Conservation (phyloP, 1,284 basidiomycete species). For the Boletus sp. region DNA sequence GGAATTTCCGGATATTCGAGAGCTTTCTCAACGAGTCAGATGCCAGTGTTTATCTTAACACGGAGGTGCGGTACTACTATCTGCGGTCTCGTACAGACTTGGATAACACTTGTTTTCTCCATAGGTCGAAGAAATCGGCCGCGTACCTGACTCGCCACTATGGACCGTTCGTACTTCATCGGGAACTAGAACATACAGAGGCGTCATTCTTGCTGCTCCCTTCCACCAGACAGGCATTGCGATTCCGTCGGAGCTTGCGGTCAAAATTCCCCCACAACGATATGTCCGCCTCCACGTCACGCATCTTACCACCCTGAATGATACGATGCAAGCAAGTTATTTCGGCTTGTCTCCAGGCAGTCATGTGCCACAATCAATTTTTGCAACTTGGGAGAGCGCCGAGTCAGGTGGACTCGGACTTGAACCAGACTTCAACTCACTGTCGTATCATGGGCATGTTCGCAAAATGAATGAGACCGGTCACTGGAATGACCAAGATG, state of each 20-base stretch:
- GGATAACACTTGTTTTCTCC: neutral
- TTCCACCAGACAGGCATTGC: slow-evolving; percentile 65
- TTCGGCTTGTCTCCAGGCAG: slow-evolving; percentile 60
- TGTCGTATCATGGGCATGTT: slow-evolving; percentile 81
- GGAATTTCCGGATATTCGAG: slow-evolving; percentile 89
- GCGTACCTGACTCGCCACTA: slow-evolving; percentile 41
- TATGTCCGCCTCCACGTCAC: slow-evolving; percentile 92
- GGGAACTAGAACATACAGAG: slow-evolving; percentile 57
- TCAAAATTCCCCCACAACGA: slow-evolving; percentile 64
- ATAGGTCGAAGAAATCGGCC: slow-evolving; percentile 57
- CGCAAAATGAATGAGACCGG: slow-evolving; percentile 31
- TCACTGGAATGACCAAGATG: slow-evolving; percentile 38
- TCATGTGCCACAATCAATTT: slow-evolving; percentile 64
- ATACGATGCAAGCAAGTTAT: slow-evolving; percentile 66
- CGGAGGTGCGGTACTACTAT: slow-evolving; percentile 51
- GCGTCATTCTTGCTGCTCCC: slow-evolving; percentile 79
- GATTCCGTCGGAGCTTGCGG: slow-evolving; percentile 49
- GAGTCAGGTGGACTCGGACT: slow-evolving; percentile 52
- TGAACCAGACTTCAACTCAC: slow-evolving; percentile 84
- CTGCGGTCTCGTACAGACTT: neutral
- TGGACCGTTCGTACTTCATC: slow-evolving; percentile 55
- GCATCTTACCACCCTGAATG: slow-evolving; percentile 77
- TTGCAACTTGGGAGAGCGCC: slow-evolving; percentile 71
- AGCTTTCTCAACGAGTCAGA: slow-evolving; percentile 73
- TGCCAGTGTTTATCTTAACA: slow-evolving; percentile 71